Evolutionary conservation across 352 stramenopile genomes (phyloP), one percentile per base, ranked within the genome.

Genomic region (Phytophthora macrochlamydospora): DNA sequence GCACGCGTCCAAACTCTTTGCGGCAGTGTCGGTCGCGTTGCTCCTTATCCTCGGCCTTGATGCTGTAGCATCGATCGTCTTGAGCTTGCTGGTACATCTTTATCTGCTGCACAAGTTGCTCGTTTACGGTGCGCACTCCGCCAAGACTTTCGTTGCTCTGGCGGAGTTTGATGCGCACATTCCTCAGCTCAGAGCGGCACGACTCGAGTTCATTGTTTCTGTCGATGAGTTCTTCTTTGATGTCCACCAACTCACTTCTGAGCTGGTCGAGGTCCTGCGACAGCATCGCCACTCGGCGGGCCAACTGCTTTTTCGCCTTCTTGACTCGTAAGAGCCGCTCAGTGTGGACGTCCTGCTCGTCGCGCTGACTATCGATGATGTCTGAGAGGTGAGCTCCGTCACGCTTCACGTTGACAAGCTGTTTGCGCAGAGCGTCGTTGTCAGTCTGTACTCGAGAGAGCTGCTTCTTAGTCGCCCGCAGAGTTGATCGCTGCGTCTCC

Each of bases 311-410:
- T 32, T 67, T 71, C 14, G 52, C 42, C 31, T 71, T 71, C 49
- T 71, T 79, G 31, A 37, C 56, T 3, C 51, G 62, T 9, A 42
- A 51, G 2, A 76, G 45, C 7, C 78, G 69, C 18, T 75, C 76
- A 31, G 46, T 24, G 42, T 65, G 53, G 1, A 73, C 62, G 12
- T 76, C 62, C 1, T 69, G 46, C n/a, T 71, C 65, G 0, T 59
- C 42, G 7, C 71, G 65, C 52, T 88, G 80, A 5, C 65, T 75
- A 38, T 89, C 72, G 9, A 89, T 61, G 13, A 90, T 73, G 18
- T 61, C 49, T 1, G 69, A 51, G 8, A 91, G 62, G 42, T 87
- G 76, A 46, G 71, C 52, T 28, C 62, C 70, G 49, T 91, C 78
- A 13, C 63, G 65, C 60, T 78, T 74, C 0, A 80, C 58, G 32